Evolutionary conservation across 2,329 filamentous ascomycete genomes (phyloP).

Genomic region (Calonectria pteridis): DNA sequence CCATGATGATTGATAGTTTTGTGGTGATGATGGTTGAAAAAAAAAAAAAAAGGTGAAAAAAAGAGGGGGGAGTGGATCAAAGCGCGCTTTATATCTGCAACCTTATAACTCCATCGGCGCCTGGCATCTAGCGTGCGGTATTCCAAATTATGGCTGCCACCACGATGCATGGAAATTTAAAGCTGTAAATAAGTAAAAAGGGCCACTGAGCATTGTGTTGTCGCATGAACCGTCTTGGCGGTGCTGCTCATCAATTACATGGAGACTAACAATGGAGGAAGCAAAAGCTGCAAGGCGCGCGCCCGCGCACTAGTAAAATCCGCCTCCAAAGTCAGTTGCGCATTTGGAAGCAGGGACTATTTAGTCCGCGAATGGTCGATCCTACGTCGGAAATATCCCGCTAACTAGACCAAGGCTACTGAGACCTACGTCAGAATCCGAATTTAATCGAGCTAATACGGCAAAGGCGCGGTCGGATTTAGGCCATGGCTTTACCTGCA

Average conservation of each 20-base stretch:
- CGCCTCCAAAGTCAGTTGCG: too few relatives aligned
- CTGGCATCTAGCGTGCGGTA: too few relatives aligned
- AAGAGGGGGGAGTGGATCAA: background rate
- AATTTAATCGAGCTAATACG: background rate
- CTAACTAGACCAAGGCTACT: too few relatives aligned
- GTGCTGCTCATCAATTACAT: background rate
- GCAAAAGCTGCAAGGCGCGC: too few relatives aligned
- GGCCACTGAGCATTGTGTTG: background rate
- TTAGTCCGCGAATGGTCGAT: background rate
- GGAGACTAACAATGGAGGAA: too few relatives aligned
- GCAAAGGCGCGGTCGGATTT: background rate
- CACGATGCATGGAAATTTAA: background rate
- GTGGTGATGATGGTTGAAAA: slow-evolving; percentile 30
- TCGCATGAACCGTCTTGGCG: background rate
- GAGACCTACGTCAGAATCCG: too few relatives aligned
- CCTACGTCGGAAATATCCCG: background rate
- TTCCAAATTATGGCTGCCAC: background rate
- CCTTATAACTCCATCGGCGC: too few relatives aligned
- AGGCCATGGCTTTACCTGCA: background rate
- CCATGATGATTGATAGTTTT: slow-evolving; percentile 65
- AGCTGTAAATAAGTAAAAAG: background rate
- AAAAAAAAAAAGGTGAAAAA: slow-evolving; percentile 21
- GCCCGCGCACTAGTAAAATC: too few relatives aligned
- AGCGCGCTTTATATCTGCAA: too few relatives aligned
- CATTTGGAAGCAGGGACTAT: background rate